Evolutionary conservation across 2,329 filamentous ascomycete species (phyloP), one percentile per base, ranked within the genome.

Genomic region (Hypoxylon sp.): DNA sequence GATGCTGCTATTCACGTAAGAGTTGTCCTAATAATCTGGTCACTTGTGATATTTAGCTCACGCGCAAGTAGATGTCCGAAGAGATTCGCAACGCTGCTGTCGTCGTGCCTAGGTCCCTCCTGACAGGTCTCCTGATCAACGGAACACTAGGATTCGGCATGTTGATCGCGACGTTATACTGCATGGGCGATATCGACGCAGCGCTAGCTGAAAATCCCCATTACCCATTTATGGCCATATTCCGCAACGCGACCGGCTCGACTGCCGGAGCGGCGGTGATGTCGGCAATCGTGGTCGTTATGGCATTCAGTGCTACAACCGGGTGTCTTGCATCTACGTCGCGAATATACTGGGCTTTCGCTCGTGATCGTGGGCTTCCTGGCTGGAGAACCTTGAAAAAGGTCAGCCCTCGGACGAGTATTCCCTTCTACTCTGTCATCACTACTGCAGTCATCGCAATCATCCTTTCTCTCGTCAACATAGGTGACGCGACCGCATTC

Each of bases 191-290:
- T 60, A 76, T 86, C 10, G 79, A 83, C 10, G 74, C 73, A 0
- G 80, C 84, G 0, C 74, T 86, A 2, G 75, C 76, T 0, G 82
- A 81, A 0, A 79, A 80, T 0, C 86, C 85, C 0, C 82, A 82
- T 0, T 87, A 86, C 51, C 87, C 89, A 0, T 88, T 89, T 68
- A 89, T 90, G 72, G 81, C 87, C 53, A 82, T 89, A 21, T 89
- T 89, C 63, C 81, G 81, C 67, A 81, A 86, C 36, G 83, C 82
- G 1, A 77, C 30, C 2, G 57, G 81, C 1, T 84, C 82, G 17
- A 75, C 80, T 2, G 81, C 80, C 1, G 86, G 82, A 0, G 82
- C 85, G 0, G 82, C 82, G 1, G 81, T 83, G 19, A 86, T 88
- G 82, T 80, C 82, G 0, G 75, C 80, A 3, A 80, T 88, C 17